Evolutionary conservation across 495 filamentous ascomycete genomes (phyloP).

Genomic region (Neurospora terricola): DNA sequence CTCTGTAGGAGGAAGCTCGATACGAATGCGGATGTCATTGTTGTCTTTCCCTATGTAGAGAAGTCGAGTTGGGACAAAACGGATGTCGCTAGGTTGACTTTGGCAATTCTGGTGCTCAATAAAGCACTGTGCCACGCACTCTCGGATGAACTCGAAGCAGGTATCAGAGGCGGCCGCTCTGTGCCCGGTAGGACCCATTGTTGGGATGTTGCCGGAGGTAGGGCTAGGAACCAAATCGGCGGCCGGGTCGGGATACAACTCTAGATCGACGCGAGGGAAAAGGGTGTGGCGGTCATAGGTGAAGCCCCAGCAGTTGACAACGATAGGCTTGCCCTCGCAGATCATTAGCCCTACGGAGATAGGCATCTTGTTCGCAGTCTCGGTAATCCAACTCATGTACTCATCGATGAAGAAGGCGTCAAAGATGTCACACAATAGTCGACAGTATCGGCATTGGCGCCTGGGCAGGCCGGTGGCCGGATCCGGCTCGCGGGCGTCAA

Average conservation of each 20-base stretch:
- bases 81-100: background rate
- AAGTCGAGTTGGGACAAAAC: constrained; percentile 1
- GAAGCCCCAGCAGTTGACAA: background rate
- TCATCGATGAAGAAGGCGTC: background rate
- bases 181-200: background rate
- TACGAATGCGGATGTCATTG: background rate
- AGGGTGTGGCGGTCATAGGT: background rate
- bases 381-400: background rate
- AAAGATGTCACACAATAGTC: background rate
- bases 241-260: background rate
- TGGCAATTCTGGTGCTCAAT: background rate
- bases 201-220: background rate
- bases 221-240: background rate
- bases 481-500: background rate
- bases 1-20: background rate
- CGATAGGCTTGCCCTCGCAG: background rate
- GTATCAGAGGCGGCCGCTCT: background rate
- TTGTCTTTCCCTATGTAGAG: background rate
- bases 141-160: background rate
- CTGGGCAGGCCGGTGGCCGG: background rate
- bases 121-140: background rate
- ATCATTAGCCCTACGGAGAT: background rate
- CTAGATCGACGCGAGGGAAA: background rate
- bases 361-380: background rate
- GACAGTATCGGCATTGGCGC: background rate